Percentiles rank a stretch among this genome's conserved stretches.
Evolutionary conservation across 2,329 filamentous ascomycete species (phyloP).

Genomic region (Fusarium pseudograminearum): DNA sequence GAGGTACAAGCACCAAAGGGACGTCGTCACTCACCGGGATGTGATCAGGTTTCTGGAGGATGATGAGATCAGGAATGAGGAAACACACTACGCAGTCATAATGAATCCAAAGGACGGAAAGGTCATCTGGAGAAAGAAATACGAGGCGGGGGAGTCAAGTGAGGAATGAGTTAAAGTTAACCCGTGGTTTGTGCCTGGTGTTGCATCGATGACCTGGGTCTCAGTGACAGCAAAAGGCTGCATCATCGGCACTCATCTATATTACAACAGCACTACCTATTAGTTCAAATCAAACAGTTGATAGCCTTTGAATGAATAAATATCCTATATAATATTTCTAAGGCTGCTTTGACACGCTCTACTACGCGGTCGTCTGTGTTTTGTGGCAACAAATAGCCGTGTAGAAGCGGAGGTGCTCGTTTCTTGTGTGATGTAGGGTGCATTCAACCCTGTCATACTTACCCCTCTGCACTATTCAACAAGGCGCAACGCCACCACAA

Average conservation of each 20-base stretch:
- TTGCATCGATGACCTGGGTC: too few relatives aligned
- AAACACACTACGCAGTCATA: constrained; percentile 54
- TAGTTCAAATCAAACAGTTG: too few relatives aligned
- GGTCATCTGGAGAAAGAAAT: constrained; percentile 41
- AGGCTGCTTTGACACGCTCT: too few relatives aligned
- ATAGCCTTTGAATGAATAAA: too few relatives aligned
- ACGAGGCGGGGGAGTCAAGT: not conserved
- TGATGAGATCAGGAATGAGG: constrained; percentile 45
- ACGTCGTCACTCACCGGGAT: constrained; percentile 35
- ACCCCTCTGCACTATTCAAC: not conserved
- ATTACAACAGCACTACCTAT: too few relatives aligned
- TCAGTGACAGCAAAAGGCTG: too few relatives aligned
- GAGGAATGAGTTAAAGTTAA: not conserved
- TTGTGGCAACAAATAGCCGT: not conserved
- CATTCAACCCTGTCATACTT: not conserved
- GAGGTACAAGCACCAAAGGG: not conserved
- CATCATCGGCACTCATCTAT: too few relatives aligned
- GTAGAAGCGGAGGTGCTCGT: not conserved
- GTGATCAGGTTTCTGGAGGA: constrained; percentile 46
- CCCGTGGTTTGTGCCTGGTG: too few relatives aligned
- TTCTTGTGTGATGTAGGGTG: not conserved
- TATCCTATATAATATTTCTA: too few relatives aligned
- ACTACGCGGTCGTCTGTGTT: too few relatives aligned
- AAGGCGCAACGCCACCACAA: not conserved
- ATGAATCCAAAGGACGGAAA: constrained; percentile 62